Evolutionary conservation across 83 land plant species (phyloP), one percentile per base, ranked within the genome.

Genomic region (Thuja plicata): DNA sequence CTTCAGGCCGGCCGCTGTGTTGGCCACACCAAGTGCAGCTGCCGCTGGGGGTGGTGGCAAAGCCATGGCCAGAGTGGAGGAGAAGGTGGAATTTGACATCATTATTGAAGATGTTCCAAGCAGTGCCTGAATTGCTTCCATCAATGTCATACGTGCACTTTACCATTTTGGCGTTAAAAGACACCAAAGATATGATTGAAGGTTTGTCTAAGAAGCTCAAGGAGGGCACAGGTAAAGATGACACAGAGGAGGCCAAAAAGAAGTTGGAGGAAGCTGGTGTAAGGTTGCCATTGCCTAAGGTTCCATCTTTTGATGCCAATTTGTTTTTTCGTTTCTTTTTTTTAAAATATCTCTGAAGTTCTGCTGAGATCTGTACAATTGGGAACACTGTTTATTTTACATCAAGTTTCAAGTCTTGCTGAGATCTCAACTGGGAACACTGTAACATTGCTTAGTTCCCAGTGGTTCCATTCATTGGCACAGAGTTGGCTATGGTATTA

Each of bases 71-170:
- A 96, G 45, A 1, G 95, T 90, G 74, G 98, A 96, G 74, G 98
- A 96, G 94, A 94, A 95, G 93, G 95, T 97, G 83, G 97, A 96
- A 90, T 96, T 95, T 90, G 97, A 95, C 30, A 94, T 96, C n/a
- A 91, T 94, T 76, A 94, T 95, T 73, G 97, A 95, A 78, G 98
- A 96, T 34, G 98, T 97, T 5, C 98, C 98, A 10, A 91, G 93
- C 70, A 92, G 89, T 48, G 90, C 92, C 40, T 89, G 98, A 78
- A 97, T 97, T 62, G 93, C 95, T 50, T 92, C 94, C 43, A 96
- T 97, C 71, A 96, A 97, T 90, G 96, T 90, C 27, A 91, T 97
- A n/a, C 87, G 97, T 82, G 92, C 96, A 11, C 80, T 96, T 96
- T 66, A 97, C 98, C 46, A 92, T 62, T 89, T 88, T 97, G 92